phyloP scores from a whole-genome alignment of 2,329 filamentous ascomycete genomes.

The Claviceps sp. region DNA sequence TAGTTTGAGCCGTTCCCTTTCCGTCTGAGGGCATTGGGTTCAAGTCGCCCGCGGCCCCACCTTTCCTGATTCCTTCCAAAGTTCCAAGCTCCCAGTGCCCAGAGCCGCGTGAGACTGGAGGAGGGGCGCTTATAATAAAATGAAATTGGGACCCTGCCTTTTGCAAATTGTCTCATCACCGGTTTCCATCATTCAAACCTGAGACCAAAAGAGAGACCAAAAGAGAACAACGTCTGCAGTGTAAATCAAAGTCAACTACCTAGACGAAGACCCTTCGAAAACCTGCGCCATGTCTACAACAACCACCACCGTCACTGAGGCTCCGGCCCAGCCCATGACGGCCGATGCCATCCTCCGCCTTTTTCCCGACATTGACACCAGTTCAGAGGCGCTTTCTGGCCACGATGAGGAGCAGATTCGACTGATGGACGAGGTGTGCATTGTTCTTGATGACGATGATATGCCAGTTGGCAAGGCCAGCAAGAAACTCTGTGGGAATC shows the following conservation, averaged over 20 bases:
- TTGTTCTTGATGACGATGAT: constrained; percentile 87
- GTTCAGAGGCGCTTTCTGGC: constrained; percentile 63
- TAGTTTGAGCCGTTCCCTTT: background rate
- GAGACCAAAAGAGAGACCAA: background rate
- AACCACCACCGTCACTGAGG: constrained; percentile 27
- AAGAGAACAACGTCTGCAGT: background rate
- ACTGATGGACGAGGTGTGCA: constrained; percentile 97
- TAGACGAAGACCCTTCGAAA: background rate
- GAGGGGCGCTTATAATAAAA: background rate
- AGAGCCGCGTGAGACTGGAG: background rate
- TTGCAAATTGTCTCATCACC: background rate
- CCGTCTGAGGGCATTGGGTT: background rate
- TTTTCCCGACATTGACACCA: constrained; percentile 71
- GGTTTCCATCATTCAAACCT: background rate
- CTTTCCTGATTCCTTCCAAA: background rate
- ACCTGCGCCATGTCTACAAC: constrained; percentile 17
- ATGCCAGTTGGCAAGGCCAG: constrained; percentile 86
- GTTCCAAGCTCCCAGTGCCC: no score
- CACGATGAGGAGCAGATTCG: constrained; percentile 97
- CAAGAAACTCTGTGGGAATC: constrained; percentile 83
- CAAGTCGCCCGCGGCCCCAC: background rate
- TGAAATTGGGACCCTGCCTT: background rate
- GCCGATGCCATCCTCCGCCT: constrained; percentile 75
- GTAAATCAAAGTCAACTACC: background rate
- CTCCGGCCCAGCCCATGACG: constrained; percentile 51